Evolutionary conservation across 2,329 filamentous ascomycete species (phyloP).

Genomic region (Claviceps capensis): DNA sequence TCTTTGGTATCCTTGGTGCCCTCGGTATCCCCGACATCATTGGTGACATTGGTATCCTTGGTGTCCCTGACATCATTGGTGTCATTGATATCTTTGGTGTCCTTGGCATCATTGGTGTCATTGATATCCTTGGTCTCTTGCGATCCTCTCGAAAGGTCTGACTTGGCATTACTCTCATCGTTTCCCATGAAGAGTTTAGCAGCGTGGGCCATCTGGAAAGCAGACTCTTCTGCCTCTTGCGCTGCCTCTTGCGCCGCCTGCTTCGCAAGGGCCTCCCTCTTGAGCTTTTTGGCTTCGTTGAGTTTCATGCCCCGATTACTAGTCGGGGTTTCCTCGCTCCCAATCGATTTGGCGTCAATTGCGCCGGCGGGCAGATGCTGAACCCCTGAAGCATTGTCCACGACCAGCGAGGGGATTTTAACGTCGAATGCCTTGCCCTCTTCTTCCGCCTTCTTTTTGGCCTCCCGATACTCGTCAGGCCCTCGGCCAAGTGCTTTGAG

Average conservation of each 20-base stretch:
- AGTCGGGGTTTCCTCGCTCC: slow-evolving; percentile 46
- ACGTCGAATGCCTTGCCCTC: slow-evolving; percentile 48
- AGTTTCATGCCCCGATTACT: slow-evolving; percentile 65
- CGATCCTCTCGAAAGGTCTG: slow-evolving; percentile 11
- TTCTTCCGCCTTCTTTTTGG: slow-evolving; percentile 51
- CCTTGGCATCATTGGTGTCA: too few species aligned
- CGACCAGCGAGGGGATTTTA: slow-evolving; percentile 18
- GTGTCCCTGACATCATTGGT: too few species aligned
- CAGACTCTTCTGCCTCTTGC: slow-evolving; percentile 35
- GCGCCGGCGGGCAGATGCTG: slow-evolving; percentile 45
- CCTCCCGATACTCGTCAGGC: slow-evolving; percentile 45
- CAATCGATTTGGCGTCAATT: slow-evolving; percentile 41
- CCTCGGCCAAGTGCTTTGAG: slow-evolving; percentile 57
- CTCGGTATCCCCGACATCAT: too few species aligned
- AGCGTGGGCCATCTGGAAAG: slow-evolving; percentile 36
- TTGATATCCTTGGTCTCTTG: slow-evolving; percentile 11
- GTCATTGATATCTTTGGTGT: too few species aligned
- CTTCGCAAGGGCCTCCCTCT: slow-evolving; percentile 50
- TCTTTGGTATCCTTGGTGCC: too few species aligned
- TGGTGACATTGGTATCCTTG: too few species aligned
- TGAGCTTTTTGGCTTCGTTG: slow-evolving; percentile 64
- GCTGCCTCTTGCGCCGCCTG: slow-evolving; percentile 47
- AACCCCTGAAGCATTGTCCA: slow-evolving; percentile 37
- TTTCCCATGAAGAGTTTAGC: slow-evolving; percentile 29
- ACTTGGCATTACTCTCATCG: slow-evolving; percentile 5